Evolutionary conservation across 768 basidiomycete genomes (phyloP).

Genomic region (Porphyrellus cyaneotinctus): DNA sequence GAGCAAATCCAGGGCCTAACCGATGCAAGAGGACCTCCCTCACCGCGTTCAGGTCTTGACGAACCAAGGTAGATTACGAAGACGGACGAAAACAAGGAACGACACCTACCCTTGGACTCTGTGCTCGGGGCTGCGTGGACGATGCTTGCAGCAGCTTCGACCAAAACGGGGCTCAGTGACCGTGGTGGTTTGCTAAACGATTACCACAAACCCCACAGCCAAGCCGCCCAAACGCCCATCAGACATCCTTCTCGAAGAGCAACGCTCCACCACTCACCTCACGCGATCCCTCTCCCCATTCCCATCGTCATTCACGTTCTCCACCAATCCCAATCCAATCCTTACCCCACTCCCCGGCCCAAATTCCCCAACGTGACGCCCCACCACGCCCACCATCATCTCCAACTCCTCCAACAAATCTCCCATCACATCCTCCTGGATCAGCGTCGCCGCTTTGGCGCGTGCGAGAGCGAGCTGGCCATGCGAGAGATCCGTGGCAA

Average conservation of each 20-base stretch:
- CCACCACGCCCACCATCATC: conserved; percentile 59
- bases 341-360: conserved; percentile 41
- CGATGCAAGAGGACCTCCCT: conserved; percentile 53
- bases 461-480: conserved; percentile 61
- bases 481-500: conserved; percentile 61
- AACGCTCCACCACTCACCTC: conserved; percentile 21
- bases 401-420: conserved; percentile 64
- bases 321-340: conserved; percentile 2
- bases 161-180: conserved; percentile 43
- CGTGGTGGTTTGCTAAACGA: conserved; percentile 28
- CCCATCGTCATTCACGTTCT: background rate
- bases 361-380: conserved; percentile 56
- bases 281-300: conserved; percentile 19
- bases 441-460: conserved; percentile 65
- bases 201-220: background rate
- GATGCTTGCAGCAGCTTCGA: conserved; percentile 69
- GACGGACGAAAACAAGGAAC: background rate
- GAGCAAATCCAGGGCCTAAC: conserved; percentile 55
- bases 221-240: conserved; percentile 1
- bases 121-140: conserved; percentile 56
- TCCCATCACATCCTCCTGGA: conserved; percentile 56
- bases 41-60: conserved; percentile 53
- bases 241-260: background rate
- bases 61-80: background rate
- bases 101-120: conserved; percentile 52